Percentiles rank a stretch among this genome's conserved stretches.
phyloP scores from a whole-genome alignment of 2,329 filamentous ascomycete species.

The Macrophomina pseudophaseolina region DNA sequence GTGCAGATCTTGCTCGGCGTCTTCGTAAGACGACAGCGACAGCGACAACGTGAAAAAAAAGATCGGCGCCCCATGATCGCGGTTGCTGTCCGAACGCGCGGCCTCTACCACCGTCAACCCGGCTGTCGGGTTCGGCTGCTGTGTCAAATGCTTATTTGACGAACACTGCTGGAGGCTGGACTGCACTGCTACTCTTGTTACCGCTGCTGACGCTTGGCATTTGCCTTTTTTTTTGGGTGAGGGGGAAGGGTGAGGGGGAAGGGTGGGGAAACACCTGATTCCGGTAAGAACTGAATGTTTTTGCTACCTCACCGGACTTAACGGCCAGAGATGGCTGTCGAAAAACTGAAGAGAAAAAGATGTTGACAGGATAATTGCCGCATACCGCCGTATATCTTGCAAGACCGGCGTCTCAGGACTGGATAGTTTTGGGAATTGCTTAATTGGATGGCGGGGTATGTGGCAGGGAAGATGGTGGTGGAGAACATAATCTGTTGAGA shows the following conservation, averaged over 20 bases:
- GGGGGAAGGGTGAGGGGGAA: too few species aligned
- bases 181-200: neutral
- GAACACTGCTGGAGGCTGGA: neutral
- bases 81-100: neutral
- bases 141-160: neutral
- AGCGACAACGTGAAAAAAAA: neutral
- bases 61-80: neutral
- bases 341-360: neutral
- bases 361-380: neutral
- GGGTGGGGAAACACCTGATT: neutral
- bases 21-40: neutral
- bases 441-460: neutral
- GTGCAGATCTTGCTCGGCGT: neutral
- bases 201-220: conserved; percentile 17
- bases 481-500: neutral
- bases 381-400: neutral
- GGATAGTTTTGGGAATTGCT: neutral
- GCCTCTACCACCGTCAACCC: neutral
- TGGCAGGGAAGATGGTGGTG: neutral
- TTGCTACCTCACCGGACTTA: neutral
- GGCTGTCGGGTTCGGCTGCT: neutral
- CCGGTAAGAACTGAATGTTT: too few species aligned
- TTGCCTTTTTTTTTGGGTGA: too few species aligned
- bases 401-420: conserved; percentile 9
- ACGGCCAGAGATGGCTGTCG: neutral